phyloP scores from a whole-genome alignment of 495 filamentous ascomycete species.

The Hypoxylon subgilvum region DNA sequence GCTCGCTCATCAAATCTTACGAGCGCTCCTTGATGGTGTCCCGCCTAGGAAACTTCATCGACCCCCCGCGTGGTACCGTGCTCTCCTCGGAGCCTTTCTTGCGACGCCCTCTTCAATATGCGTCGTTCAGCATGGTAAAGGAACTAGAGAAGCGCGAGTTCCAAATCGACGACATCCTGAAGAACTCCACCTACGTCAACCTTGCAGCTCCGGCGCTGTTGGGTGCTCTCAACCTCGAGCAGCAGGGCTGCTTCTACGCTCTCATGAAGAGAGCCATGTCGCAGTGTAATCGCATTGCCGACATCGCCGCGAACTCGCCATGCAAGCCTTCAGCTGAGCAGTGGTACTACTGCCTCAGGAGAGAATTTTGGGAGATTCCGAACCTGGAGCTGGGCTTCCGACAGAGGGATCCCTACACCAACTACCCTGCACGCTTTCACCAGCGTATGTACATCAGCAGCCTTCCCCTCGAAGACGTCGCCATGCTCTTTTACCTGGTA shows the following conservation, averaged over 20 bases:
- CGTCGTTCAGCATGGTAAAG: conserved; percentile 24
- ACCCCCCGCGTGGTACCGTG: conserved; percentile 17
- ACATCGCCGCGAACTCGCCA: conserved; percentile 21
- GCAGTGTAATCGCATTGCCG: conserved; percentile 30
- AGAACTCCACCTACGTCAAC: not conserved
- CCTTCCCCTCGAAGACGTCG: conserved; percentile 29
- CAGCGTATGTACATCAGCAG: conserved; percentile 30
- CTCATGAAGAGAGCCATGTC: conserved; percentile 19
- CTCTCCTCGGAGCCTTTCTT: conserved; percentile 28
- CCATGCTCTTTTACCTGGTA: conserved; percentile 27
- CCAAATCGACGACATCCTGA: conserved; percentile 30
- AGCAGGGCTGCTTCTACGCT: conserved; percentile 1
- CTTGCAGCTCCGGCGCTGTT: not conserved
- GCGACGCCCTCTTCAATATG: conserved; percentile 19
- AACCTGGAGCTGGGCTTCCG: not conserved
- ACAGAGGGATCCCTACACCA: conserved; percentile 28
- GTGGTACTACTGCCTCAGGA: conserved; percentile 1
- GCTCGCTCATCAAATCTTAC: conserved; percentile 13
- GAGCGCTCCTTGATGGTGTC: conserved; percentile 32
- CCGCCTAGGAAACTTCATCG: not conserved
- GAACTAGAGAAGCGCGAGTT: conserved; percentile 38
- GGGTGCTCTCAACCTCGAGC: not conserved
- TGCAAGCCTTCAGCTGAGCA: not conserved
- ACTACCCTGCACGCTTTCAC: conserved; percentile 18
- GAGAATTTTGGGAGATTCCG: not conserved